Conservation (phyloP, 352 stramenopile genomes). For the Phytopythium aichiense region DNA sequence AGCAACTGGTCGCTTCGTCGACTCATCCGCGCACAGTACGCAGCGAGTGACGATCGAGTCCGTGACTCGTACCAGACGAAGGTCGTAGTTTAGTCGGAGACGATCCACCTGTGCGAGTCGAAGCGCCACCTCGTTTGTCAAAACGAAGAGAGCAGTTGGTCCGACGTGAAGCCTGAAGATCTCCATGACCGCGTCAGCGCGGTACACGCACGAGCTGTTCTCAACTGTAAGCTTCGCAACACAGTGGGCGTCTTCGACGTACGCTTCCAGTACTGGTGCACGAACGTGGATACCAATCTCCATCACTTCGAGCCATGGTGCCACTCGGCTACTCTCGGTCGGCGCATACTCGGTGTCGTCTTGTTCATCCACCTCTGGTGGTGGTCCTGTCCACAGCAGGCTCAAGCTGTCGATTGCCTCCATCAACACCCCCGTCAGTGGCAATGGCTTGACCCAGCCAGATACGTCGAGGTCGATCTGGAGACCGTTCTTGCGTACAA, state of each 20-base stretch:
- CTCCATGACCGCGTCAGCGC: constrained; percentile 55
- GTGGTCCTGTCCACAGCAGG: constrained; percentile 53
- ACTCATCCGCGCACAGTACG: constrained; percentile 63
- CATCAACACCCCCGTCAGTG: constrained; percentile 62
- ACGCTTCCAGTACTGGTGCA: constrained; percentile 78
- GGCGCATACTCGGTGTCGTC: constrained; percentile 9
- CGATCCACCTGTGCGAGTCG: constrained; percentile 81
- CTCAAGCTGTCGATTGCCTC: constrained; percentile 70
- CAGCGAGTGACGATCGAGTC: constrained; percentile 39
- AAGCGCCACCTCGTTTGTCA: constrained; percentile 85
- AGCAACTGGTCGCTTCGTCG: constrained; percentile 39
- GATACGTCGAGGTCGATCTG: constrained; percentile 65
- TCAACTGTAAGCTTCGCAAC: constrained; percentile 85
- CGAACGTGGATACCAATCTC: constrained; percentile 71
- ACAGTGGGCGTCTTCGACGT: constrained; percentile 84
- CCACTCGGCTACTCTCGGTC: background rate
- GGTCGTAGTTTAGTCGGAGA: constrained; percentile 74
- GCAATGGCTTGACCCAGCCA: constrained; percentile 77
- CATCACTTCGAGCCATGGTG: constrained; percentile 57
- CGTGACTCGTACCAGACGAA: constrained; percentile 46
- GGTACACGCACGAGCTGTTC: constrained; percentile 66
- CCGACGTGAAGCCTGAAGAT: constrained; percentile 68
- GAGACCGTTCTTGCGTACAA: constrained; percentile 57
- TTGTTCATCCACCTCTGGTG: constrained; percentile 3
- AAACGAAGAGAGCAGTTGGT: constrained; percentile 74